Conservation (phyloP, 2,329 filamentous ascomycete genomes). For the Ascochyta pisi region DNA sequence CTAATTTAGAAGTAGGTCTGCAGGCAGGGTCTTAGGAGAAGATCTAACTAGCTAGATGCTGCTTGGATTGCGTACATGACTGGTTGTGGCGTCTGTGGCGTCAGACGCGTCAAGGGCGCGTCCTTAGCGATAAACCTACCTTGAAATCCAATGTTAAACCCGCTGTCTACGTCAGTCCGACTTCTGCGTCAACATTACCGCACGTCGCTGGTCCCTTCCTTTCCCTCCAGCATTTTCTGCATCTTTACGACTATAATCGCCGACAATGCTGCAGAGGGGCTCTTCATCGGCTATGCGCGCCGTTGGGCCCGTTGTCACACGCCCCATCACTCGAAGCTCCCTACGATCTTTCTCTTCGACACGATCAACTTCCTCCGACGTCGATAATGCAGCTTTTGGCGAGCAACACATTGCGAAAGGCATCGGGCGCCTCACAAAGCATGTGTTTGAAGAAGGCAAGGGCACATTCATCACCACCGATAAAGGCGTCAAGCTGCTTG, state of each 20-base stretch:
- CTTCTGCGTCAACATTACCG: background rate
- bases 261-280: constrained; percentile 18
- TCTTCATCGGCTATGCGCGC: constrained; percentile 22
- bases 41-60: too few species aligned
- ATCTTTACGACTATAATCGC: background rate
- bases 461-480: constrained; percentile 41
- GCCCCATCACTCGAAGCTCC: constrained; percentile 5
- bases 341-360: constrained; percentile 29
- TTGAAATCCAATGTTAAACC: background rate
- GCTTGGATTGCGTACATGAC: background rate
- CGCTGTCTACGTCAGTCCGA: background rate
- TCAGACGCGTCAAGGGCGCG: constrained; percentile 16
- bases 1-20: too few species aligned
- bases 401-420: constrained; percentile 41
- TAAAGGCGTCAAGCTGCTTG: constrained; percentile 40
- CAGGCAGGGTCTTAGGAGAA: too few species aligned
- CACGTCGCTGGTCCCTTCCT: background rate
- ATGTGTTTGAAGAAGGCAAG: constrained; percentile 41
- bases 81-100: constrained; percentile 11
- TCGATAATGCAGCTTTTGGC: constrained; percentile 36
- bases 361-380: constrained; percentile 16
- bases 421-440: constrained; percentile 40
- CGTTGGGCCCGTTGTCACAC: constrained; percentile 19
- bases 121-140: constrained; percentile 10
- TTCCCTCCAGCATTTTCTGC: background rate